Evolutionary conservation across 2,329 filamentous ascomycete species (phyloP).

Genomic region (Aureobasidium sp.): DNA sequence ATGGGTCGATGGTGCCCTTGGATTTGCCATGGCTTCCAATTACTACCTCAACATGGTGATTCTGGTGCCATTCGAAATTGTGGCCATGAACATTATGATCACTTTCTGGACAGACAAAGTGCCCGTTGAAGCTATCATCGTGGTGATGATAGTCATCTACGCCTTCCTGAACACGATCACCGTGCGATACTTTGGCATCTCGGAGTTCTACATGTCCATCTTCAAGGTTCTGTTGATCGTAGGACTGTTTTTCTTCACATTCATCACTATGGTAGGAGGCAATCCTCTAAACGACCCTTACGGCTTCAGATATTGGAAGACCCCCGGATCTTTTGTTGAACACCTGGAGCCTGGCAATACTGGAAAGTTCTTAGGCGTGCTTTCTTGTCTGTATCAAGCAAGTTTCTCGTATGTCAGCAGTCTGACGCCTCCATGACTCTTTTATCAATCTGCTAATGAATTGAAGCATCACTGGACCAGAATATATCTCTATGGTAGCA

Average conservation of each 20-base stretch:
- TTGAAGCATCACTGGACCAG: slow-evolving; percentile 25
- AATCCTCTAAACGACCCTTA: slow-evolving; percentile 30
- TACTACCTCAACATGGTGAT: slow-evolving; percentile 44
- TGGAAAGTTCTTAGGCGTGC: slow-evolving; percentile 31
- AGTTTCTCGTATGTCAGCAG: slow-evolving; percentile 30
- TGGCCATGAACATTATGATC: slow-evolving; percentile 16
- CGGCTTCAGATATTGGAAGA: slow-evolving; percentile 42
- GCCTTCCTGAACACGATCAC: slow-evolving; percentile 39
- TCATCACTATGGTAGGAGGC: slow-evolving; percentile 31
- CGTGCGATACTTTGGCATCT: slow-evolving; percentile 40
- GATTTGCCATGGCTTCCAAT: slow-evolving; percentile 41
- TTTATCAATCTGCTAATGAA: slow-evolving; percentile 22
- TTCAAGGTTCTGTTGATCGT: slow-evolving; percentile 43
- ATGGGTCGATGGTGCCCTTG: slow-evolving; percentile 52
- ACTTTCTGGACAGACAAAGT: slow-evolving; percentile 18
- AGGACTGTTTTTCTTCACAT: slow-evolving; percentile 37
- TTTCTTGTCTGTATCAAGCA: slow-evolving; percentile 30
- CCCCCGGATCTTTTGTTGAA: slow-evolving; percentile 27
- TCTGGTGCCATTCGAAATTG: slow-evolving; percentile 39
- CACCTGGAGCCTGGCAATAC: slow-evolving; percentile 25
- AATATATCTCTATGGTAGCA: slow-evolving; percentile 44
- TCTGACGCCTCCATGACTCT: not conserved
- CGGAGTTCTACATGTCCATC: slow-evolving; percentile 46
- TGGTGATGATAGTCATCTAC: slow-evolving; percentile 16
- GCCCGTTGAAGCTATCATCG: slow-evolving; percentile 16